These are phyloP conservation scores for Sambucus nigra DNA, from an alignment of 129 eudicot genomes.

Conservation along the genomic window DNA sequence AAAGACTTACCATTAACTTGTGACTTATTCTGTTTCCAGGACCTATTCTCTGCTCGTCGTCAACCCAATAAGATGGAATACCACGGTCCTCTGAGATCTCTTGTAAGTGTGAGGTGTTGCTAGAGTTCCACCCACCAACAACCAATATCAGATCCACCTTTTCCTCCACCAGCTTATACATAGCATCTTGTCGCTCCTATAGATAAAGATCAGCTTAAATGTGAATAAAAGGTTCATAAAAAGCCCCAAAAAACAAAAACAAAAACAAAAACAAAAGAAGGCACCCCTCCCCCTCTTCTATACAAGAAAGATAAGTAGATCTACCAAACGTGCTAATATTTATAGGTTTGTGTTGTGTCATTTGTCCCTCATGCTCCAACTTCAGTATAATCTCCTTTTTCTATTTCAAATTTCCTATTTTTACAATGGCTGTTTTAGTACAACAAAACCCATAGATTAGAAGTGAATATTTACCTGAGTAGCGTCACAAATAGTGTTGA, in stretches of 20 bases:
- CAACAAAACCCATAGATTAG: neutral
- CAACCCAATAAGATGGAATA: constrained; percentile 91
- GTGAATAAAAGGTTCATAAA: neutral
- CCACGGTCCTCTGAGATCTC: constrained; percentile 92
- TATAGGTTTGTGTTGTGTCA: no score
- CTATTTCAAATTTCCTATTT: no score
- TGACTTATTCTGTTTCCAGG: constrained; percentile 70
- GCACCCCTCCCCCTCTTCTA: no score
- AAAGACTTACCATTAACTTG: constrained; percentile 50
- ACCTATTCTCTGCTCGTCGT: constrained; percentile 76
- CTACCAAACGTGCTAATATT: no score
- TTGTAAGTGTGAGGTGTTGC: constrained; percentile 90
- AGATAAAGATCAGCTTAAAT: neutral
- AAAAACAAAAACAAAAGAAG: no score
- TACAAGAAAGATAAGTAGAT: no score
- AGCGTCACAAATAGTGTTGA: constrained; percentile 92
- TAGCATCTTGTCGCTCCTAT: constrained; percentile 96
- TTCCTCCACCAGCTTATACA: constrained; percentile 80
- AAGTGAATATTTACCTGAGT: constrained; percentile 49
- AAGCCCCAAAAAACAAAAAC: neutral
- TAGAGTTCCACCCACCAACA: constrained; percentile 92
- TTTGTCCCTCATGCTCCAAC: no score
- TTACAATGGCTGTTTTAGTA: neutral
- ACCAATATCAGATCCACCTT: constrained; percentile 66
- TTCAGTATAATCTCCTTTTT: no score